Evolutionary conservation across 805 yeast genomes (phyloP), one percentile per base, ranked within the genome.

Genomic region (Candida stauntonica): DNA sequence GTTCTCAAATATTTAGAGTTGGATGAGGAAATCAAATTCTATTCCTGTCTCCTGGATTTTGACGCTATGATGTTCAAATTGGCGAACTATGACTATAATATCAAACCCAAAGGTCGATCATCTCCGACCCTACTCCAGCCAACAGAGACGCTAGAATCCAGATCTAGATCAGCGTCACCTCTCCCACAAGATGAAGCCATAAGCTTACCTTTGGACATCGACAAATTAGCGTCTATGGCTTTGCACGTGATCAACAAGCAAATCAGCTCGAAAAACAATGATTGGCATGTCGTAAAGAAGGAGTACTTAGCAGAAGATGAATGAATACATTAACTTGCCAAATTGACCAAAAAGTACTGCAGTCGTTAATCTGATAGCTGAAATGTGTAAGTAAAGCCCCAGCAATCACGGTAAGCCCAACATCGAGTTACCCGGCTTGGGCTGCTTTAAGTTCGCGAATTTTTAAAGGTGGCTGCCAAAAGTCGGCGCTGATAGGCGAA

Each of bases 261-360:
- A 27, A 43, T 49, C 26, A 32, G 31, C 28, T 33, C 37, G 20
- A 52, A 46, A 41, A 47, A 50, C 23, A 44, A 44, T 29, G 58
- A 55, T 23, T 55, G 59, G 59, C 55, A 53, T 29, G 41, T 55
- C 11, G 54, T 54, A 14, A 45, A 47, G 29, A 35, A 39, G 24
- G 44, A 47, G 23, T 42, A 36, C 33, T 26, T 48, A 21, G 45
- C 31, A 11, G 41, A 37, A 19, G 31, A 29, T 16, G 35, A 26
- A 7, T 31, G 17, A 16, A 8, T 20, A n/a, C n/a, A n/a, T n/a
- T n/a, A n/a, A n/a, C n/a, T n/a, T n/a, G n/a, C n/a, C n/a, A n/a
- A n/a, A n/a, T n/a, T n/a, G n/a, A n/a, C n/a, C n/a, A n/a, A n/a
- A n/a, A n/a, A n/a, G n/a, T n/a, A n/a, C n/a, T n/a, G n/a, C n/a